These are phyloP conservation scores for Discostella pseudostelligera DNA, from an alignment of 108 stramenopile genomes.

Conservation along the genomic window DNA sequence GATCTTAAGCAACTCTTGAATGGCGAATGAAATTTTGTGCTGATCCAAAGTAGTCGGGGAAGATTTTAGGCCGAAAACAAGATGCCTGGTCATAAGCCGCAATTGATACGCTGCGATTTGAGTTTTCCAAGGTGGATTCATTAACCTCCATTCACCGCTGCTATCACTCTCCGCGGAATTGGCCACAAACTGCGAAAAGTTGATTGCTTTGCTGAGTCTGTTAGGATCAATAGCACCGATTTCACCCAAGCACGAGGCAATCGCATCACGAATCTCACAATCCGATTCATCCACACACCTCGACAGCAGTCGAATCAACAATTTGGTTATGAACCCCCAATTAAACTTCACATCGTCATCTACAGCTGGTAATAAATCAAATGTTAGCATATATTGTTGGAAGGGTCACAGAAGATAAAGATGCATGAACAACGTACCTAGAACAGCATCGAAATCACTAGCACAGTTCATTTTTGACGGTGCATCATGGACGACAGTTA, in stretches of 20 bases:
- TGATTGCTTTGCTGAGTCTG: slow-evolving; percentile 52
- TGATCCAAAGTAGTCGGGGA: slow-evolving; percentile 69
- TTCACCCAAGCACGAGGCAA: slow-evolving; percentile 81
- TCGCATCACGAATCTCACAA: slow-evolving; percentile 45
- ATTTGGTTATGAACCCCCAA: slow-evolving; percentile 55
- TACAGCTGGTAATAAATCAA: slow-evolving; percentile 1
- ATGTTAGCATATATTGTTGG: not conserved
- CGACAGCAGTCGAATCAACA: slow-evolving; percentile 64
- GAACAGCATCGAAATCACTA: not conserved
- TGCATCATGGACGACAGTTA: slow-evolving; percentile 62
- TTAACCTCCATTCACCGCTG: slow-evolving; percentile 57
- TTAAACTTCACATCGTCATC: slow-evolving; percentile 17
- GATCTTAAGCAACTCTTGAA: slow-evolving; percentile 75
- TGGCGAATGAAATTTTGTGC: slow-evolving; percentile 79
- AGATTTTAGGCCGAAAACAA: slow-evolving; percentile 72
- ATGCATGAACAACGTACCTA: slow-evolving; percentile 15
- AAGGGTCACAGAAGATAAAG: not conserved
- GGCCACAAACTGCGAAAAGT: slow-evolving; percentile 25
- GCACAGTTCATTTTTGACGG: slow-evolving; percentile 2
- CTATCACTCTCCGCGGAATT: slow-evolving; percentile 19
- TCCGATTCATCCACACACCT: slow-evolving; percentile 72
- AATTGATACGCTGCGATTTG: slow-evolving; percentile 57
- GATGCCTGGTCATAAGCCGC: slow-evolving; percentile 68
- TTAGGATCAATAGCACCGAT: slow-evolving; percentile 79
- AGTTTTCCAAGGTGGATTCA: slow-evolving; percentile 83